Base-by-base conservation (phyloP, 108 stramenopile genomes). In the Seminavis robusta region DNA sequence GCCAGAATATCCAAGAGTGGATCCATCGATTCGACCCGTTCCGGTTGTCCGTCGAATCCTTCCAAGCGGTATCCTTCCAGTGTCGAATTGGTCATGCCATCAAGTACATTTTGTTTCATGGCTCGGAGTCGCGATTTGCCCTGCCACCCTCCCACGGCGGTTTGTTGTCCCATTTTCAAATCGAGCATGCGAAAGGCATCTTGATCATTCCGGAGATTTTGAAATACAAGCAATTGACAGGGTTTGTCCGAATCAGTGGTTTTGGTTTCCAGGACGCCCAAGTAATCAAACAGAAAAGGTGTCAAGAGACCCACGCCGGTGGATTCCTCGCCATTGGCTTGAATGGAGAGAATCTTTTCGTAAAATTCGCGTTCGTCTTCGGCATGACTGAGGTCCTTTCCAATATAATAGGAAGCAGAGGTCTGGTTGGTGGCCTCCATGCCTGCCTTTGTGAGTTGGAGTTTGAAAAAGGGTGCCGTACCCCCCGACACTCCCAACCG, bases 291-390 rank as follows among this genome's bases (percentile, higher is more conserved):
- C 33, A 30, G 30, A 28, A 45, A 57, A 11, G 7, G n/a, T n/a
- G 30, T 23, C 1, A 57, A 25, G 5, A 34, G 16, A 11, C 43
- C 16, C 19, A 57, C 24, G 4, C 43, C 56, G 15, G 24, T 13
- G 1, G 11, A 30, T 0, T 41, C 10, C 15, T 57, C 33, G 42
- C n/a, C 42, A n/a, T 37, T 41, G 2, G 25, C 16, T 25, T 23
- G 7, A 15, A 45, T 57, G 38, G 15, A 16, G 7, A 57, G 56
- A 7, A 57, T 45, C 17, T 57, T 21, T 15, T 25, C 38, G 56
- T 57, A 57, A n/a, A 57, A 57, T 20, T 41, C 56, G 3, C n/a
- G 15, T 46, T 57, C 56, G 56, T 57, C 56, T 43, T 32, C 21
- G 4, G 56, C 56, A 28, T 36, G 56, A 24, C 38, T 41, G n/a